Evolutionary conservation across 306 rosid genomes (phyloP).

Genomic region (Nissolia schottii): DNA sequence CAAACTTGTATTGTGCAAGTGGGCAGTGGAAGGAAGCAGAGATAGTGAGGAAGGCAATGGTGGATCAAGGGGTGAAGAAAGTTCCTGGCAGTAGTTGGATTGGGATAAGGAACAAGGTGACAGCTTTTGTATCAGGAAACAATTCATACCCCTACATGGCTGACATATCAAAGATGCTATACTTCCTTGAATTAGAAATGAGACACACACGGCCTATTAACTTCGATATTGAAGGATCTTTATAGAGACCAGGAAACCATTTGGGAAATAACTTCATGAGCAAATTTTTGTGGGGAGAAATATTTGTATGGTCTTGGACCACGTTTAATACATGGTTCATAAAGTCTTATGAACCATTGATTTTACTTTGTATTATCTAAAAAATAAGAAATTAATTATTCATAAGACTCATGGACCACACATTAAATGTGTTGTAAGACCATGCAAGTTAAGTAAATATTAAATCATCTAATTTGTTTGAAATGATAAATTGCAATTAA

Average conservation of each 20-base stretch:
- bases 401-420: too few relatives aligned
- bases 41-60: conserved; percentile 59
- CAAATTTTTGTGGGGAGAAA: background rate
- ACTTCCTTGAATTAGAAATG: conserved; percentile 57
- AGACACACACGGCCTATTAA: conserved; percentile 40
- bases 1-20: conserved; percentile 62
- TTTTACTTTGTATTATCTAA: too few relatives aligned
- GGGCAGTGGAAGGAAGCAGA: conserved; percentile 88
- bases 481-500: too few relatives aligned
- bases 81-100: conserved; percentile 88
- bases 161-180: conserved; percentile 32
- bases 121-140: conserved; percentile 65
- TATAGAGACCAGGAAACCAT: background rate
- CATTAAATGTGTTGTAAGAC: too few relatives aligned
- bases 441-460: too few relatives aligned
- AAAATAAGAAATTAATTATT: too few relatives aligned
- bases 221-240: conserved; percentile 26
- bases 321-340: too few relatives aligned
- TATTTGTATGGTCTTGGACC: too few relatives aligned
- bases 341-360: too few relatives aligned
- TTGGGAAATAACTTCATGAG: background rate
- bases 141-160: conserved; percentile 36
- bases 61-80: conserved; percentile 71
- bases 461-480: too few relatives aligned
- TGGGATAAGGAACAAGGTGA: conserved; percentile 56